Evolutionary conservation across 768 basidiomycete genomes (phyloP), one percentile per base, ranked within the genome.

Genomic region (Phaeolepiota aurea): DNA sequence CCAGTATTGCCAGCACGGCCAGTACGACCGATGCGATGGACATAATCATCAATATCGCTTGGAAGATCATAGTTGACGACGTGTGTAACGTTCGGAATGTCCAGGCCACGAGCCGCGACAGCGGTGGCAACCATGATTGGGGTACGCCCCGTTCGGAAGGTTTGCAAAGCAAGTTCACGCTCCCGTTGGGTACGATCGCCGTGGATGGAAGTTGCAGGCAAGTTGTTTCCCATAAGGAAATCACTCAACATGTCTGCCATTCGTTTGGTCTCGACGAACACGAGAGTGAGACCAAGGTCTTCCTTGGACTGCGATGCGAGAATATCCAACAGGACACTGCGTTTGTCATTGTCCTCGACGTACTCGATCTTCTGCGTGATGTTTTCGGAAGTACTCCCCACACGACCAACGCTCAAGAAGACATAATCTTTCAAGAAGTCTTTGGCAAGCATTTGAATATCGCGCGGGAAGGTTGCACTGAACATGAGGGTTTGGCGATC

Each of bases 401-500:
- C 96, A 55, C 96, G 90, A 13, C 96, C 96, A 45, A 99, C 96
- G 40, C 89, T 92, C 32, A 99, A 77, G 82, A 98, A 99, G 58
- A 99, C 79, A 67, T 99, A 98, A 55, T 99, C 96, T 67, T 94
- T 96, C 57, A 96, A 70, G 70, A 96, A 94, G 64, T 94, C 92
- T 55, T 84, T 82, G 30, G 91, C 91, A 45, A 94, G 86, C 65
- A 94, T 78, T 62, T 99, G 96, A 51, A 99, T 99, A 62, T 99
- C 96, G 32, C 93, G 82, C 37, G 96, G 96, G 82, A 99, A 99
- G 32, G 96, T 98, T 33, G 96, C 96, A 46, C 87, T 90, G 68
- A 99, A 99, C 96, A 99, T 99, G 66, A 99, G 86, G 1, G 96
- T 99, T 59, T 98, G 96, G 47, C 96, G 87, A 10, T 91, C 81